phyloP scores from a whole-genome alignment of 768 basidiomycete species.

The Pholiota molesta region DNA sequence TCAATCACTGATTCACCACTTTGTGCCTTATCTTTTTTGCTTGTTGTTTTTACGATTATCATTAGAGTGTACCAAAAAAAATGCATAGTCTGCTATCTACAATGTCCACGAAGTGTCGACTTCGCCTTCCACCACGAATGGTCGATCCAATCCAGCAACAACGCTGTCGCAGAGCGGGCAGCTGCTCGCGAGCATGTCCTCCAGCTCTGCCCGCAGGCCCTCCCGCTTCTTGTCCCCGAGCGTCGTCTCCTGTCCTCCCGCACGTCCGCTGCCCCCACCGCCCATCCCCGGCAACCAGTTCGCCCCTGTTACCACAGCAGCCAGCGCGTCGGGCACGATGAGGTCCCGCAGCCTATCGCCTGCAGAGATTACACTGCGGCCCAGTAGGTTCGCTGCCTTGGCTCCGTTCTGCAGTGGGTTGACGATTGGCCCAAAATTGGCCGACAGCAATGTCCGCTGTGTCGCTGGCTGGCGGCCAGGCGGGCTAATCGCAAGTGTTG shows the following conservation, averaged over 20 bases:
- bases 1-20: slow-evolving; percentile 60
- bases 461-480: slow-evolving; percentile 46
- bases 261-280: slow-evolving; percentile 37
- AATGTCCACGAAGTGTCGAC: slow-evolving; percentile 78
- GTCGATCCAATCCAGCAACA: slow-evolving; percentile 81
- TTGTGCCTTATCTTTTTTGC: slow-evolving; percentile 13
- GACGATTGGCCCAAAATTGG: slow-evolving; percentile 62
- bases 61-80: slow-evolving; percentile 14
- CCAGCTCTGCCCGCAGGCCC: slow-evolving; percentile 80
- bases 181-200: slow-evolving; percentile 84
- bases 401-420: slow-evolving; percentile 64
- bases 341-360: slow-evolving; percentile 90
- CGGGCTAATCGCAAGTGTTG: slow-evolving; percentile 27
- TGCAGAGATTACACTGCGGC: slow-evolving; percentile 82
- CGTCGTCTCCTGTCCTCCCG: slow-evolving; percentile 49
- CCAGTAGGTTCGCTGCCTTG: slow-evolving; percentile 67
- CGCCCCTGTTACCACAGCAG: slow-evolving; percentile 77
- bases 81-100: slow-evolving; percentile 34
- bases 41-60: slow-evolving; percentile 12
- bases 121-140: slow-evolving; percentile 83
- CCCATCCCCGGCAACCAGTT: slow-evolving; percentile 76
- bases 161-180: slow-evolving; percentile 96
- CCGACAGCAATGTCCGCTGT: slow-evolving; percentile 68
- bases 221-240: slow-evolving; percentile 63
- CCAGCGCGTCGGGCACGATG: slow-evolving; percentile 92